phyloP scores from a whole-genome alignment of 495 filamentous ascomycete genomes.

The Penicillium salamii region DNA sequence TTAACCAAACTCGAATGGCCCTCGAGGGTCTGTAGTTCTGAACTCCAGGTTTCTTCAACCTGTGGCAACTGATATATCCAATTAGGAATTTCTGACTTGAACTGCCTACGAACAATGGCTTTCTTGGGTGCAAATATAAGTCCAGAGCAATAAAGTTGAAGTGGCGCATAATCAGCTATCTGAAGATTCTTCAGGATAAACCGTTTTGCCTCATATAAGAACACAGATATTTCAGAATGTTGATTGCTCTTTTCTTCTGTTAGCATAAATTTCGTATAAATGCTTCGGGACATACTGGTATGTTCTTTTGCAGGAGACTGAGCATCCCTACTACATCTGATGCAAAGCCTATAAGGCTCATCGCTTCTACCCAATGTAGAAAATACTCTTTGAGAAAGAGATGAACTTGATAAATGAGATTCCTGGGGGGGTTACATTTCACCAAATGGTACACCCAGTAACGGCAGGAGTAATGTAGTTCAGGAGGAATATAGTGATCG shows the following conservation, averaged over 20 bases:
- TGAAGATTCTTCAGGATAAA: conserved; percentile 29
- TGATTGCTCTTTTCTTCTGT: not conserved
- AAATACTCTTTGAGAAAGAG: conserved; percentile 26
- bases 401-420: not conserved
- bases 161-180: conserved; percentile 26
- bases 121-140: conserved; percentile 32
- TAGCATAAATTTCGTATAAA: too few species aligned
- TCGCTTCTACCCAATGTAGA: not conserved
- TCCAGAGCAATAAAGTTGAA: conserved; percentile 16
- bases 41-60: not conserved
- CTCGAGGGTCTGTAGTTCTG: not conserved
- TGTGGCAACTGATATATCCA: conserved; percentile 4
- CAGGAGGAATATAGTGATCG: conserved; percentile 27
- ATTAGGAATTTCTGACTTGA: not conserved
- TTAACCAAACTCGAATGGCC: not conserved
- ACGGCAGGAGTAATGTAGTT: conserved; percentile 38
- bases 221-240: too few species aligned
- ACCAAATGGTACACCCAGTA: conserved; percentile 46
- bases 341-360: not conserved
- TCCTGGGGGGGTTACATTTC: too few species aligned
- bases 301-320: too few species aligned
- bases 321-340: not conserved
- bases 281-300: too few species aligned
- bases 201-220: conserved; percentile 24
- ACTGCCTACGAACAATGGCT: conserved; percentile 20